Base-by-base conservation (phyloP, 169 alveolate genomes). In the Toxoplasma gondii region DNA sequence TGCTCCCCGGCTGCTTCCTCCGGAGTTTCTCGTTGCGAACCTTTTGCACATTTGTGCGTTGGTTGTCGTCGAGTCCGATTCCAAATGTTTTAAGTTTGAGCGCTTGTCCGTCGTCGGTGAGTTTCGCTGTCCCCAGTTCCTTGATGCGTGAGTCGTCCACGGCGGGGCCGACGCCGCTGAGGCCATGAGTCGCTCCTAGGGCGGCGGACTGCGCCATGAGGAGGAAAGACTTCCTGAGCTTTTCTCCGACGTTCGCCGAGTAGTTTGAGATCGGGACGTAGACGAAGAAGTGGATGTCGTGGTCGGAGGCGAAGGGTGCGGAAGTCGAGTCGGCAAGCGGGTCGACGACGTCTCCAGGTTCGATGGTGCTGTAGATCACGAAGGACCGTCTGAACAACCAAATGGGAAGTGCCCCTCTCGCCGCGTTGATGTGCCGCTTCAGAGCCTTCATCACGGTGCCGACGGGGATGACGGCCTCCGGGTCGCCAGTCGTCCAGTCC, bases 271-370 rank as follows among this genome's bases (percentile, higher is more conserved):
- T 38, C 39, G 90, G 90, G 41, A 82, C 67, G 41, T 82, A 41
- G 67, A 82, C 90, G 67, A 82, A 82, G 64, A 82, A 82, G 67
- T 82, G 90, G 67, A 82, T 82, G 39, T 82, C 90, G 67, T 38
- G 17, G 90, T 82, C 90, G 9, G 90, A 10, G 22, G 38, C 1
- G 41, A 49, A 49, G 10, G 90, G 29, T 7, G 41, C 69, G 38
- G n/a, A 24, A 16, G 41, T 2, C 24, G 38, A 67, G 67, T 36
- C 38, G 53, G n/a, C 29, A 7, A 82, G 19, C 54, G 67, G 7
- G 67, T 43, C 67, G 39, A 39, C 19, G 39, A 38, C 53, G 41
- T 82, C 69, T 2, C 34, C 36, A 1, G 38, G 69, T 38, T 82
- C 90, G 34, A 82, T 12, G 24, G 90, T 43, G 38, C 67, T 39